Conservation (phyloP, 306 rosid species). For the Acacia acuminata region DNA sequence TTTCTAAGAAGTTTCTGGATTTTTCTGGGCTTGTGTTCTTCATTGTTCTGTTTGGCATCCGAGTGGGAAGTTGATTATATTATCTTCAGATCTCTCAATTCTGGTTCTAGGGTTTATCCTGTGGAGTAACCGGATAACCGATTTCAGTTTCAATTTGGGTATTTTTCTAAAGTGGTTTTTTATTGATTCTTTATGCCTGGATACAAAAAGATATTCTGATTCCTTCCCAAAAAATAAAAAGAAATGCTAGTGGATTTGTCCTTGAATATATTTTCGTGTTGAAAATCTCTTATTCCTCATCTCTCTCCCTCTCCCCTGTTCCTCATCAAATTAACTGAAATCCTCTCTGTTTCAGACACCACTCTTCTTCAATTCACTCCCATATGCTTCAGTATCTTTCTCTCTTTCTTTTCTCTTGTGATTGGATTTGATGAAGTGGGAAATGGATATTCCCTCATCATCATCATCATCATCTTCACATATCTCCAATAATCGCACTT, state of each 20-base stretch:
- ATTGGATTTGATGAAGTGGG: constrained; percentile 58
- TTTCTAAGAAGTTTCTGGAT: neutral
- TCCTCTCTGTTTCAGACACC: neutral
- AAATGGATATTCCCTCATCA: constrained; percentile 72
- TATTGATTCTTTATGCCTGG: constrained; percentile 52
- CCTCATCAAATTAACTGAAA: neutral
- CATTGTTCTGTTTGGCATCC: constrained; percentile 10
- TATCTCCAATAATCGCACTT: constrained; percentile 42
- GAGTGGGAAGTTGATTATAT: constrained; percentile 18
- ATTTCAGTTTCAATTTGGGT: constrained; percentile 37
- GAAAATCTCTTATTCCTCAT: constrained; percentile 45
- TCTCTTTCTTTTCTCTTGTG: neutral
- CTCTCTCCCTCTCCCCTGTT: constrained; percentile 23
- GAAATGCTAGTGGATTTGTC: constrained; percentile 53
- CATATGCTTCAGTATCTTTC: constrained; percentile 28
- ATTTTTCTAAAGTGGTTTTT: constrained; percentile 51
- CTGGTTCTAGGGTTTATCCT: constrained; percentile 33
- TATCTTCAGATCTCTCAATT: constrained; percentile 49
- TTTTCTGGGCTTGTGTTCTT: constrained; percentile 30
- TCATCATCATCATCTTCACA: constrained; percentile 49
- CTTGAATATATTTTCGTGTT: constrained; percentile 31
- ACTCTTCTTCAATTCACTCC: neutral
- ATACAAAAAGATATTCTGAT: constrained; percentile 66
- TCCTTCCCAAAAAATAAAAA: constrained; percentile 36
- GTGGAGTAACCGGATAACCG: constrained; percentile 23